Percentiles rank a stretch among this genome's conserved stretches.
Evolutionary conservation across 805 yeast species (phyloP).

Genomic region (Lipomyces mesembrius): DNA sequence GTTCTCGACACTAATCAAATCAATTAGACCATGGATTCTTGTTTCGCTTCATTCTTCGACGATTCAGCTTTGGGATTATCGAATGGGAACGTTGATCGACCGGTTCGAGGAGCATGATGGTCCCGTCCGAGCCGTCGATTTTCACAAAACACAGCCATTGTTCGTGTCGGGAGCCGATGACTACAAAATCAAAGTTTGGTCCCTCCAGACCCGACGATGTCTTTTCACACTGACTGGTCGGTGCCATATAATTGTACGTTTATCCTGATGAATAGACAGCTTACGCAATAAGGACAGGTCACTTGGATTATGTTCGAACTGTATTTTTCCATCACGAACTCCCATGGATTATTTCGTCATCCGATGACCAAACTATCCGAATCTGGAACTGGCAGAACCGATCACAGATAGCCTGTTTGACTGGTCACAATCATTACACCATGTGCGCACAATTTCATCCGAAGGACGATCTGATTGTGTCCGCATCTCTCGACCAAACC

Average conservation of each 20-base stretch:
- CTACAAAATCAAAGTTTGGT: slow-evolving; percentile 94
- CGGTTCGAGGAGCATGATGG: slow-evolving; percentile 98
- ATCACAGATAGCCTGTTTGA: slow-evolving; percentile 92
- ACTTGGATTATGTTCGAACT: slow-evolving; percentile 92
- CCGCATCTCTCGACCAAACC: slow-evolving; percentile 97
- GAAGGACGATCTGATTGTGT: slow-evolving; percentile 87
- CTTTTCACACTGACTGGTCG: slow-evolving; percentile 74
- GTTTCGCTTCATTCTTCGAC: slow-evolving; percentile 96
- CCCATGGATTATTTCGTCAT: slow-evolving; percentile 95
- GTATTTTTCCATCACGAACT: slow-evolving; percentile 93
- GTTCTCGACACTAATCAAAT: background rate
- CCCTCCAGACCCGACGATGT: slow-evolving; percentile 86
- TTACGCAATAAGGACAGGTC: slow-evolving; percentile 57
- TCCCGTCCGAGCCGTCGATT: slow-evolving; percentile 92
- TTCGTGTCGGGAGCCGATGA: slow-evolving; percentile 98
- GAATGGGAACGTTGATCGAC: slow-evolving; percentile 97
- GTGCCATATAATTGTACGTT: background rate
- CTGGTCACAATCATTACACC: slow-evolving; percentile 98
- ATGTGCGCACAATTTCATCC: slow-evolving; percentile 99
- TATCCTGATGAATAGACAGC: background rate
- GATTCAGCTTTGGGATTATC: slow-evolving; percentile 98
- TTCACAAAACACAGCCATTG: slow-evolving; percentile 97
- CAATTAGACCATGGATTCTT: slow-evolving; percentile 85
- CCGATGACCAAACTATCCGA: slow-evolving; percentile 98
- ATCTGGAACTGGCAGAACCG: slow-evolving; percentile 99